A percentile compares a stretch with the other conserved stretches of the same genome.
These are phyloP conservation scores for Metschnikowia kofuensis DNA, from an alignment of 805 yeast genomes.

Conservation along the genomic window DNA sequence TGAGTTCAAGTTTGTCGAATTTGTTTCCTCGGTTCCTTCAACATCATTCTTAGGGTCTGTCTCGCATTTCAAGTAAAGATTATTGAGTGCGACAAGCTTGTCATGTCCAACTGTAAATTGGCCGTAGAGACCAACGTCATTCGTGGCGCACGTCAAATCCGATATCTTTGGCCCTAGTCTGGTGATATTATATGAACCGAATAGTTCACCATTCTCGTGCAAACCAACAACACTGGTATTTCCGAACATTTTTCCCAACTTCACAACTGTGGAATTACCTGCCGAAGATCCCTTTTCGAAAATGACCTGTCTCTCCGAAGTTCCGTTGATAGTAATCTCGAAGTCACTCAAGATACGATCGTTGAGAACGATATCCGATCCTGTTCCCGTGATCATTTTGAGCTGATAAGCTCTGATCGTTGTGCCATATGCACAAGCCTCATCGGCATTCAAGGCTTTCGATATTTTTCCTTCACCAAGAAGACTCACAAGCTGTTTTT, in stretches of 20 bases:
- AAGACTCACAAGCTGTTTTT: constrained; percentile 51
- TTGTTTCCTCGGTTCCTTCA: constrained; percentile 13
- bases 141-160: constrained; percentile 40
- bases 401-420: constrained; percentile 74
- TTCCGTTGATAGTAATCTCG: constrained; percentile 32
- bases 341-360: constrained; percentile 56
- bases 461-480: constrained; percentile 63
- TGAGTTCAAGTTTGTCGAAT: constrained; percentile 7
- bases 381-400: constrained; percentile 57
- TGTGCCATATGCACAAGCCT: constrained; percentile 87
- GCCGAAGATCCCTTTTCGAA: constrained; percentile 48
- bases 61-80: constrained; percentile 46
- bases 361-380: constrained; percentile 50
- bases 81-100: constrained; percentile 47
- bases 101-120: constrained; percentile 46
- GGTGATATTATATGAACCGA: constrained; percentile 26
- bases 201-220: constrained; percentile 38
- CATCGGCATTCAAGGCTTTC: constrained; percentile 92
- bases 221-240: constrained; percentile 29
- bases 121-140: constrained; percentile 31
- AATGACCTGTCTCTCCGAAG: constrained; percentile 24
- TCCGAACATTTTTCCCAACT: constrained; percentile 33
- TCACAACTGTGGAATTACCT: constrained; percentile 31
- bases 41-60: constrained; percentile 10
- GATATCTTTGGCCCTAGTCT: constrained; percentile 26